Base-by-base conservation (phyloP, 2,329 filamentous ascomycete species). In the Didymella lethalis region DNA sequence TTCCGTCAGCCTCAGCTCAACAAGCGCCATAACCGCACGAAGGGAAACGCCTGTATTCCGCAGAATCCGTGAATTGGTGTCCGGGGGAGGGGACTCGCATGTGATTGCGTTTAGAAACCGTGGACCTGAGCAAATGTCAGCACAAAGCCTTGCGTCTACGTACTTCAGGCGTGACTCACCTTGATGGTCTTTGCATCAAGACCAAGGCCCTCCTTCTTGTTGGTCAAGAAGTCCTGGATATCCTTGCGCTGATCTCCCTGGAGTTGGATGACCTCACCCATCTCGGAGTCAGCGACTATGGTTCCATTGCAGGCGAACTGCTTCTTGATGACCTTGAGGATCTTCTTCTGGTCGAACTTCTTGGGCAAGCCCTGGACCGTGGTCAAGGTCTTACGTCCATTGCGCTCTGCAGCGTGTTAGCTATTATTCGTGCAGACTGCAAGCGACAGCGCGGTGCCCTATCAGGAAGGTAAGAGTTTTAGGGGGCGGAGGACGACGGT, bases 301-400 rank as follows among this genome's bases (percentile, higher is more conserved):
- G 93, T 98, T 87, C 95, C 95, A 97, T 99, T 98, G 92, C 94
- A 98, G 82, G 95, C 94, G 78, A 98, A 98, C 80, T 97, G 95
- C 88, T 98, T 98, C 90, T 98, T 98, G 86, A 98, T 97, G 82
- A 96, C 93, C 86, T 97, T 97, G 77, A 99, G 89, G 80, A 99
- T 97, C 85, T 97, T 97, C 89, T 97, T 98, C 83, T 95, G 93
- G 84, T 97, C 94, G 78, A 97, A 98, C 80, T 98, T 97, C 86
- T 95, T 95, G 67, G 95, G 94, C 76, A 99, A 89, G 83, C 95
- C 95, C 88, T 98, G 94, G 77, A 99, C 93, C 75, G 95, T 99
- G 75, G 95, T 99, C 90, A 99, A 87, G 85, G 95, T 98, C 88
- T 99, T 99, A 83, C 95, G 95, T 89, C 95, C 95, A 98, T 99